A percentile compares a stretch with the other conserved stretches of the same genome.
These are phyloP conservation scores for Eucalyptus curtisii DNA, from an alignment of 345 rosid species.

Conservation along the genomic window DNA sequence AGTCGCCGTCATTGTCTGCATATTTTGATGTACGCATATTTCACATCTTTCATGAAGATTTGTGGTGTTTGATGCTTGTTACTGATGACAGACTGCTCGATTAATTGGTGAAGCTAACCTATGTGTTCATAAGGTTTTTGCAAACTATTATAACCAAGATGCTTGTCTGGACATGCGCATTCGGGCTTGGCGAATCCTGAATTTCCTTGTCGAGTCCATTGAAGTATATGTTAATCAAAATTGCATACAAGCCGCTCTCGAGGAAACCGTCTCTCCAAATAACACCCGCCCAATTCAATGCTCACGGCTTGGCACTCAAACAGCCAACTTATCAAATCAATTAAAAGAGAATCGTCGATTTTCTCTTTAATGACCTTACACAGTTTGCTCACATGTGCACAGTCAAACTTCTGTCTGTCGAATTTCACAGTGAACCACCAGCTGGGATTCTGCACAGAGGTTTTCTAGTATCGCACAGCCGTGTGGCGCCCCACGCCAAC, in stretches of 20 bases:
- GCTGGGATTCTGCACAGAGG: slow-evolving; percentile 51
- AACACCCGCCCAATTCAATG: slow-evolving; percentile 55
- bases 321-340: slow-evolving; percentile 37
- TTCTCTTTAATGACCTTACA: slow-evolving; percentile 42
- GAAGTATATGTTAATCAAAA: slow-evolving; percentile 62
- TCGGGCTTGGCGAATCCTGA: slow-evolving; percentile 24
- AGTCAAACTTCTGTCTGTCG: slow-evolving; percentile 18
- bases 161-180: neutral
- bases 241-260: slow-evolving; percentile 61
- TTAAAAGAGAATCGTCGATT: slow-evolving; percentile 36
- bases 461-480: slow-evolving; percentile 67
- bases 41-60: neutral
- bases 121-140: neutral
- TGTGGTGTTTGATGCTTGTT: neutral
- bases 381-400: slow-evolving; percentile 28
- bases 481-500: slow-evolving; percentile 90
- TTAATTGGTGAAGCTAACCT: neutral
- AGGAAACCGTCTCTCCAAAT: slow-evolving; percentile 63
- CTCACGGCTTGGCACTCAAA: slow-evolving; percentile 41
- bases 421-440: slow-evolving; percentile 87
- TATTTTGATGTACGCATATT: neutral
- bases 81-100: neutral
- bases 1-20: neutral
- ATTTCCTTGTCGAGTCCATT: slow-evolving; percentile 57
- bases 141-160: neutral